Percentiles rank a stretch among this genome's conserved stretches.
Evolutionary conservation across 768 basidiomycete genomes (phyloP).

Genomic region (Sistotremastrum suecicum): DNA sequence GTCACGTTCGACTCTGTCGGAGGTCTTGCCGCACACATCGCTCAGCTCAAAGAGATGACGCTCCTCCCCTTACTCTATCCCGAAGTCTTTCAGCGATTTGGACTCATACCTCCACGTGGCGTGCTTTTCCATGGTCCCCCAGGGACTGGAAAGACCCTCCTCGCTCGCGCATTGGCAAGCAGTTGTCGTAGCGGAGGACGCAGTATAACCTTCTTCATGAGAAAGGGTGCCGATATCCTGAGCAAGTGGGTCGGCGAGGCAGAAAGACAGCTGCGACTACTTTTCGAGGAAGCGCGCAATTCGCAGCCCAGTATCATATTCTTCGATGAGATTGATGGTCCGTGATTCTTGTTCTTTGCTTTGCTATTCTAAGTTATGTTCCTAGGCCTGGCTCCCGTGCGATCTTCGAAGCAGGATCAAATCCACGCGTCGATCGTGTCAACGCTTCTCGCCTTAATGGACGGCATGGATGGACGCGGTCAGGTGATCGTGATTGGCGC

Average conservation of each 20-base stretch:
- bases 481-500: constrained; percentile 98
- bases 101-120: constrained; percentile 88
- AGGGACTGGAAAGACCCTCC: constrained; percentile 93
- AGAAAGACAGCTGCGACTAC: constrained; percentile 82
- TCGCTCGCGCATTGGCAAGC: constrained; percentile 88
- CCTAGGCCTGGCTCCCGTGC: constrained; percentile 73
- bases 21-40: constrained; percentile 91
- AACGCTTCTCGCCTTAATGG: constrained; percentile 93
- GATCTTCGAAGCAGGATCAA: constrained; percentile 97
- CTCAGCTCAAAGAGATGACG: constrained; percentile 97
- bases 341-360: background rate
- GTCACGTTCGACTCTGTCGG: constrained; percentile 96
- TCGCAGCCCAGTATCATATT: constrained; percentile 96
- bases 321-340: constrained; percentile 97
- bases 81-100: constrained; percentile 90
- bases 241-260: constrained; percentile 99
- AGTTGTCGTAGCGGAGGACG: constrained; percentile 84
- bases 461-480: constrained; percentile 97
- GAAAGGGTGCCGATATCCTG: constrained; percentile 94
- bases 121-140: constrained; percentile 97
- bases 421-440: constrained; percentile 97
- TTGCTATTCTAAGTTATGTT: no score
- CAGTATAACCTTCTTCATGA: constrained; percentile 98
- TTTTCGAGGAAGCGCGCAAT: constrained; percentile 90
- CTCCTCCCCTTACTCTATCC: constrained; percentile 89